A percentile compares a stretch with the other conserved stretches of the same genome.
Evolutionary conservation across 805 yeast species (phyloP).

Genomic region (Komagataella phaffii): DNA sequence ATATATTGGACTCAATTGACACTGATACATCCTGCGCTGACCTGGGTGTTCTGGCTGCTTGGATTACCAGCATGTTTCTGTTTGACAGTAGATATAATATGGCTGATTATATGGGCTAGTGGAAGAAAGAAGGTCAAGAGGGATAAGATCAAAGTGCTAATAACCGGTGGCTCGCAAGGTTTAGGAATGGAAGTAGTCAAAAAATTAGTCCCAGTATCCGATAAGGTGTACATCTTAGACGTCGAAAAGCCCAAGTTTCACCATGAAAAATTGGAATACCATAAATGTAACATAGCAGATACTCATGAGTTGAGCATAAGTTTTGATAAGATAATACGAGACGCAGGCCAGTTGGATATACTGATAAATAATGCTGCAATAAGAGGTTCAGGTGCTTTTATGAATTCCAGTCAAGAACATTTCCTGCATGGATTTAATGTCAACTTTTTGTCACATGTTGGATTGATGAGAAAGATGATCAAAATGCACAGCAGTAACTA

Average conservation of each 20-base stretch:
- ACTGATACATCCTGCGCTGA: slow-evolving; percentile 8
- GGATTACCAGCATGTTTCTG: background rate
- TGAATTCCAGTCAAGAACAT: slow-evolving; percentile 10
- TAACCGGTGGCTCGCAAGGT: slow-evolving; percentile 41
- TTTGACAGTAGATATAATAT: background rate
- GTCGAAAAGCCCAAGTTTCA: background rate
- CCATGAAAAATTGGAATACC: slow-evolving; percentile 8
- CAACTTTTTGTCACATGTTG: slow-evolving; percentile 29
- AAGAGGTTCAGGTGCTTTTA: slow-evolving; percentile 20
- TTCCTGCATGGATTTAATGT: slow-evolving; percentile 16
- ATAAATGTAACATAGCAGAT: slow-evolving; percentile 13
- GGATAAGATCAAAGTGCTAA: slow-evolving; percentile 14
- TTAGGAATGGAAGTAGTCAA: slow-evolving; percentile 29
- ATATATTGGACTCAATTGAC: slow-evolving; percentile 7
- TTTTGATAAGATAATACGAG: slow-evolving; percentile 10
- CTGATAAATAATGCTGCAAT: slow-evolving; percentile 37
- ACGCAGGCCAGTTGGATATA: slow-evolving; percentile 17
- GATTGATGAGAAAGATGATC: slow-evolving; percentile 19
- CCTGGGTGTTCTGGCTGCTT: slow-evolving; percentile 6
- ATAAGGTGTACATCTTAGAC: background rate
- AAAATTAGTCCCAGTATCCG: slow-evolving; percentile 8
- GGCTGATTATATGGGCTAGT: slow-evolving; percentile 4
- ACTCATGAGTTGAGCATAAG: slow-evolving; percentile 8
- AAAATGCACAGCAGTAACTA: slow-evolving; percentile 22
- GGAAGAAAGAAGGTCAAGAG: slow-evolving; percentile 1